Evolutionary conservation across 2,329 filamentous ascomycete species (phyloP).

Genomic region (Ophioceras dolichostomum): DNA sequence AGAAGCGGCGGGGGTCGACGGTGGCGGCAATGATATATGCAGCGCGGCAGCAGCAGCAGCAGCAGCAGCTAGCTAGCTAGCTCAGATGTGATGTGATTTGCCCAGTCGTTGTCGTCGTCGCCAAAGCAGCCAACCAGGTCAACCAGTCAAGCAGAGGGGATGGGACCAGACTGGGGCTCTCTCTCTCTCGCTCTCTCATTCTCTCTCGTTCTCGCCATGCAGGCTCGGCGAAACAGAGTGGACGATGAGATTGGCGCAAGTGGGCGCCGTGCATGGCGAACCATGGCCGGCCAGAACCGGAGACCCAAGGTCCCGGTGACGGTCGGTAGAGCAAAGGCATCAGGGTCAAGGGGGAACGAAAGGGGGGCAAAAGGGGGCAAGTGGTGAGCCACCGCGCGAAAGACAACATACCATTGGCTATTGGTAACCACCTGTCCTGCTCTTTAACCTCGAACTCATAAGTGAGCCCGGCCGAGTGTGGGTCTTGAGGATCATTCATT

Average conservation of each 20-base stretch:
- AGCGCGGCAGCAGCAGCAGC: conserved; percentile 17
- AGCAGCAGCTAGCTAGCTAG: too few species aligned
- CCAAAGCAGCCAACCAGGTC: too few species aligned
- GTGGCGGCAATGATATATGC: conserved; percentile 24
- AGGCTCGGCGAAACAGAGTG: conserved; percentile 14
- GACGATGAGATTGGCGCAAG: background rate
- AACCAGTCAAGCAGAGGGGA: background rate
- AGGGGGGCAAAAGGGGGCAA: background rate
- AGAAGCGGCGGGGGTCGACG: too few species aligned
- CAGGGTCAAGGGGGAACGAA: background rate
- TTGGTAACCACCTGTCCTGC: conserved; percentile 98
- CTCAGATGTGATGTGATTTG: too few species aligned
- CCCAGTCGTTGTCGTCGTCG: too few species aligned
- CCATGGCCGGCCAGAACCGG: conserved; percentile 15
- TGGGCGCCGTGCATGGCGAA: conserved; percentile 15
- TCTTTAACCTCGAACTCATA: conserved; percentile 99
- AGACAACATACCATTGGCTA: conserved; percentile 92
- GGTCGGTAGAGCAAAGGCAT: too few species aligned
- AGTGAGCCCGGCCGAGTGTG: conserved; percentile 62
- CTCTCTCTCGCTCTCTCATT: too few species aligned
- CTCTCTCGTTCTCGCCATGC: background rate
- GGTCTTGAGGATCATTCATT: conserved; percentile 79
- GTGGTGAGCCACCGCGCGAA: conserved; percentile 19
- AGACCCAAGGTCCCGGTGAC: too few species aligned
- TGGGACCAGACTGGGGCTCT: too few species aligned